Percentiles rank a stretch among this genome's conserved stretches.
Evolutionary conservation across 208 protist species (phyloP).

Genomic region (Wallacemonas sp.): DNA sequence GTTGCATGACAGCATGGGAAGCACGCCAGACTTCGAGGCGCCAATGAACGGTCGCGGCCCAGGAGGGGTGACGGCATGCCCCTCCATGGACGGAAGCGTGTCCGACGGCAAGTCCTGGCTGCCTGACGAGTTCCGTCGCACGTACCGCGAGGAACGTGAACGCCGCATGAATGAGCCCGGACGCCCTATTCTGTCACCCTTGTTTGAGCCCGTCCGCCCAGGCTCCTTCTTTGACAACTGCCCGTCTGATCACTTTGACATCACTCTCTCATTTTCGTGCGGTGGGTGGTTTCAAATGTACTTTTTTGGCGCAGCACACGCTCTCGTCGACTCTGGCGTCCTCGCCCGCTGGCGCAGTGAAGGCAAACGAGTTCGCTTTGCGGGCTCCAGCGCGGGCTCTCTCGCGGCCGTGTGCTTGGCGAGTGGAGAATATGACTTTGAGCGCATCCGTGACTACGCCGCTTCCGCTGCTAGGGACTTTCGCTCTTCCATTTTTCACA

Average conservation of each 20-base stretch:
- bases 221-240: background rate
- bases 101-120: background rate
- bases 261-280: slow-evolving; percentile 75
- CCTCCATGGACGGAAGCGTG: background rate
- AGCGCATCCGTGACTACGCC: slow-evolving; percentile 41
- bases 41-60: background rate
- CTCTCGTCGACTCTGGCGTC: slow-evolving; percentile 66
- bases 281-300: slow-evolving; percentile 85
- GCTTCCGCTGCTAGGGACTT: slow-evolving; percentile 41
- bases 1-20: background rate
- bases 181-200: background rate
- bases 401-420: slow-evolving; percentile 53
- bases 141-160: background rate
- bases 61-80: background rate
- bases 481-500: slow-evolving; percentile 41
- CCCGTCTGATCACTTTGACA: slow-evolving; percentile 32
- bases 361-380: slow-evolving; percentile 66
- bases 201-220: background rate
- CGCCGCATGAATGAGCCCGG: background rate
- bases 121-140: background rate
- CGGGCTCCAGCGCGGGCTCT: slow-evolving; percentile 56
- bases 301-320: slow-evolving; percentile 74
- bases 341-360: slow-evolving; percentile 41
- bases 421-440: slow-evolving; percentile 41
- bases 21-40: background rate